Evolutionary conservation across 2,329 filamentous ascomycete species (phyloP).

Genomic region (Rasamsonia emersonii): DNA sequence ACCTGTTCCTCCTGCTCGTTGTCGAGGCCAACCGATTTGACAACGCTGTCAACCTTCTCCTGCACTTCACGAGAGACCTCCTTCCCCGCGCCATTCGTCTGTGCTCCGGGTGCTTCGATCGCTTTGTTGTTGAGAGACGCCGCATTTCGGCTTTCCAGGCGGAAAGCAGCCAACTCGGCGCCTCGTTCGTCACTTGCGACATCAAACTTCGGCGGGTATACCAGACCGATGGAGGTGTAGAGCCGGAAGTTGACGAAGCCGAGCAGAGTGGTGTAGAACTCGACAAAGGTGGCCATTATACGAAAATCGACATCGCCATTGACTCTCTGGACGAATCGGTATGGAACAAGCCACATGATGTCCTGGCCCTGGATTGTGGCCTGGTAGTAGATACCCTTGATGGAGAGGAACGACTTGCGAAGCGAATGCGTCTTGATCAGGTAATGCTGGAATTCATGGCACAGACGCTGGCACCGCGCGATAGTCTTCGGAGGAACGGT

Average conservation of each 20-base stretch:
- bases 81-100: conserved; percentile 43
- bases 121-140: conserved; percentile 40
- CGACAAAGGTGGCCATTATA: conserved; percentile 98
- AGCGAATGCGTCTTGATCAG: conserved; percentile 85
- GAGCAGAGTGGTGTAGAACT: conserved; percentile 95
- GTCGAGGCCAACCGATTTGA: conserved; percentile 33
- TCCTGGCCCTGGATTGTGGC: conserved; percentile 95
- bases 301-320: conserved; percentile 94
- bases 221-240: conserved; percentile 82
- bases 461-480: conserved; percentile 83
- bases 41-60: conserved; percentile 53
- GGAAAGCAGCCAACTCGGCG: conserved; percentile 84
- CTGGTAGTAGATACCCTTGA: conserved; percentile 99
- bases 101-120: conserved; percentile 45
- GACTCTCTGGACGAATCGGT: conserved; percentile 93
- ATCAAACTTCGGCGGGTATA: conserved; percentile 95
- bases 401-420: conserved; percentile 92
- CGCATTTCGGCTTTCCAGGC: conserved; percentile 66
- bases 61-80: conserved; percentile 63
- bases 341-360: conserved; percentile 92
- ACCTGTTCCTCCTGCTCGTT: conserved; percentile 36
- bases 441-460: conserved; percentile 96
- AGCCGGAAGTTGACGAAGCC: conserved; percentile 94
- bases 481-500: conserved; percentile 93
- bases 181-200: conserved; percentile 76